Base-by-base conservation (phyloP, 371 early-diverging fungal genomes). In the Catenaria anguillulae region DNA sequence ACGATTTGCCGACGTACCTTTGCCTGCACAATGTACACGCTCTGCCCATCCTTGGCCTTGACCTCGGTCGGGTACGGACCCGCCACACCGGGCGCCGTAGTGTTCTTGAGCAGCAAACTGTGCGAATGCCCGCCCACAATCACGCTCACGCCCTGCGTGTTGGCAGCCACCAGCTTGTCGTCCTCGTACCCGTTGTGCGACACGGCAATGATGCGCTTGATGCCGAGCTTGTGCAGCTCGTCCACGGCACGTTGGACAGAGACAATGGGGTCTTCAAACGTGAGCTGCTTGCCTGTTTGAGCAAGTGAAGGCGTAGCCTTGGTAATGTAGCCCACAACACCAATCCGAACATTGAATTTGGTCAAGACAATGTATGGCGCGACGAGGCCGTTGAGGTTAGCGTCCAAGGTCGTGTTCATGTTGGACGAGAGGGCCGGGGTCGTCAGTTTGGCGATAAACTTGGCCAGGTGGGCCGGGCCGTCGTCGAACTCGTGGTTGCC, bases 351-450 rank as follows among this genome's bases (percentile, higher is more conserved):
- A 23, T 77, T 72, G 63, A 82, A 74, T 60, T 81, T 73, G 55
- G 77, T 72, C 50, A 84, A 76, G 29, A 87, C 68, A 46, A 74
- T 75, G 69, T 87, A 86, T 4, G 84, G 84, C 65, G 82, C 78
- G 56, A 87, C 70, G 19, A 73, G 61, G 17, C 67, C 58, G 33
- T 74, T 68, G 17, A 81, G 71, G 15, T 68, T 66, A 0, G 78
- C 71, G 62, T 72, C 66, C 40, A 65, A 61, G 31, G 69, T 43
- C 43, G 73, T 62, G 64, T 75, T 75, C 62, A 85, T 71, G 68
- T 87, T 87, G 61, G 85, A 74, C 56, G 81, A 80, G 0, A 87
- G 68, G 13, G 84, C 75, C 3, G 87, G 84, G 54, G 82, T 76
- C 36, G 67, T 74, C 33, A 86, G 74, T 56, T 69, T 67, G 36